Base-by-base conservation (phyloP, 805 yeast genomes). In the Grigorovia transvaalensis region DNA sequence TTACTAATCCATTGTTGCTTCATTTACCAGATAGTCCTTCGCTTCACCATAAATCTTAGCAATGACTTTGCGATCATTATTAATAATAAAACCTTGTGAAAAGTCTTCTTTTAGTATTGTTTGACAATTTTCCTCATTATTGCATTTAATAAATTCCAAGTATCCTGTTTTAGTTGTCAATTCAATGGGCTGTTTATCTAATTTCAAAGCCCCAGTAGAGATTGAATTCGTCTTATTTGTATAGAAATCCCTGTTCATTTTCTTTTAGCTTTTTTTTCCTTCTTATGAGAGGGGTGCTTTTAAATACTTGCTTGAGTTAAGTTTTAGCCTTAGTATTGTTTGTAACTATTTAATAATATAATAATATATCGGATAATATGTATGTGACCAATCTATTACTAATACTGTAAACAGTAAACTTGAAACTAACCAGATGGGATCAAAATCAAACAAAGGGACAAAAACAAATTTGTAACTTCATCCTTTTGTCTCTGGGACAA, bases 1-100 rank as follows among this genome's bases (percentile, higher is more conserved):
- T 33, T 13, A 5, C 15, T 33, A 33, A 13, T 33, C 38, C 54
- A 17, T 60, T 59, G 38, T 33, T 15, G 57, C 62, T 30, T 61
- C 52, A 20, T 59, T 54, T 45, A 61, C 47, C 44, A 70, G 54
- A 13, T 68, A 59, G 43, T 64, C 66, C 57, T 57, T 65, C 3
- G 73, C 75, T 42, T 64, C 70, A 40, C 71, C 74, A 4, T 64
- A 59, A n/a, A 71, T 68, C 8, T 70, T 67, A 42, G 75, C 75
- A 38, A 72, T 65, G 7, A 70, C 60, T 42, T 68, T 70, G 48
- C 65, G 64, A 38, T 66, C 64, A 40, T 64, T 61, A 15, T 61
- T 64, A 50, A 68, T 46, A 17, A 72, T 68, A 52, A 70, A 69
- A 7, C 73, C 74, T 17, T 61, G 55, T 44, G 68, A 60, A 27